Evolutionary conservation across 108 stramenopile species (phyloP), one percentile per base, ranked within the genome.

Genomic region (Nitzschia sp.): DNA sequence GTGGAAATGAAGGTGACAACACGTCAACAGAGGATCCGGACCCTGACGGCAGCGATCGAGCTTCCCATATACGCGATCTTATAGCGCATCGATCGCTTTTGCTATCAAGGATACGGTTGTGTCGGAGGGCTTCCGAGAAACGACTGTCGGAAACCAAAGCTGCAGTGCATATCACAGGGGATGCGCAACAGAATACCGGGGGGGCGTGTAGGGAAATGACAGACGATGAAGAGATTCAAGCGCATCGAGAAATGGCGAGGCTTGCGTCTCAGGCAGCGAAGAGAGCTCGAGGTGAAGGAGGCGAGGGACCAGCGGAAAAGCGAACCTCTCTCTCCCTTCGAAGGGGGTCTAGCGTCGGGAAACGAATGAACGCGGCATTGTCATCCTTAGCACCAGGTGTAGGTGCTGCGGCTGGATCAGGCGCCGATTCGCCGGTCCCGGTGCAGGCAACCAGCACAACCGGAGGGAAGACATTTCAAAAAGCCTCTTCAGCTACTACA

Each of bases 351-450:
- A 75, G 66, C 35, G 79, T 88, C 8, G 86, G 86, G 34, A 91
- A 91, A 48, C 73, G 77, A 26, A 91, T 91, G 90, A 80, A 85
- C 54, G 83, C 86, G 0, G 85, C 90, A 2, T 65, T 91, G 16
- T 84, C 85, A 3, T 78, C 86, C 0, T 52, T 88, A 30, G 73
- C 70, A 17, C 77, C 85, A 2, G 76, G 76, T 16, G 38, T 69
- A 1, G 26, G 45, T 25, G 17, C 33, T 3, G 21, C 13, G 28
- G 19, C 48, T 19, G 28, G 8, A 17, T 6, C 66, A 25, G 38
- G 21, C 9, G 17, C 38, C 38, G 21, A 11, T 13, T 25, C 35
- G 9, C 3, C 25, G 54, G 22, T 55, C 5, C 53, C 52, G 55
- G 36, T 41, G 38, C 38, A 6, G 13, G 38, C 38, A 41, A 9